These are phyloP conservation scores for Yarrowia galli DNA, from an alignment of 1,139 yeast genomes.

Conservation along the genomic window DNA sequence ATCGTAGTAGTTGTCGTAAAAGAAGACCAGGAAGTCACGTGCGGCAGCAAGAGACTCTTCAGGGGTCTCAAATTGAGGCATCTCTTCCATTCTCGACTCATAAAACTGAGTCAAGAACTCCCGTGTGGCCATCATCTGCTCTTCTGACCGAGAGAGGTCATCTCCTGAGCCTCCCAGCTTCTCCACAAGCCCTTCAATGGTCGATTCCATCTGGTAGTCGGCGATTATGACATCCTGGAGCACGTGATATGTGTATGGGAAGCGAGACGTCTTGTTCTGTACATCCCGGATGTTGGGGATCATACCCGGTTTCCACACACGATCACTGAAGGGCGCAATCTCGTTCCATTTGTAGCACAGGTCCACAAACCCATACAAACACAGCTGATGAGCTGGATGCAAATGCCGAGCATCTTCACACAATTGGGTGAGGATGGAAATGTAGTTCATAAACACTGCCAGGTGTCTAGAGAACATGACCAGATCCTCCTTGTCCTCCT, in stretches of 20 bases:
- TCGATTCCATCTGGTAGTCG: slow-evolving; percentile 32
- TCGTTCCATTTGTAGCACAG: slow-evolving; percentile 26
- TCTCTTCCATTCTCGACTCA: slow-evolving; percentile 23
- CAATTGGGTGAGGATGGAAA: slow-evolving; percentile 13
- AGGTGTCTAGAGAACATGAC: slow-evolving; percentile 2
- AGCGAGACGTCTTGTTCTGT: slow-evolving; percentile 8
- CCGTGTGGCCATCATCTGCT: slow-evolving; percentile 1
- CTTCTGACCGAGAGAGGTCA: slow-evolving; percentile 8
- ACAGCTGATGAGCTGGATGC: slow-evolving; percentile 29
- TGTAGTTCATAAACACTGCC: slow-evolving; percentile 9
- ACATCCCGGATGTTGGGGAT: slow-evolving; percentile 24
- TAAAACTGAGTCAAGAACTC: slow-evolving; percentile 15
- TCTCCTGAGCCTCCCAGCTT: slow-evolving; percentile 17
- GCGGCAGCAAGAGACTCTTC: slow-evolving; percentile 1
- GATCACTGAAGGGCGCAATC: slow-evolving; percentile 13
- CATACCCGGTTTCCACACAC: slow-evolving; percentile 15
- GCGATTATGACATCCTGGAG: slow-evolving; percentile 32
- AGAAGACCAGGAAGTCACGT: slow-evolving; percentile 12
- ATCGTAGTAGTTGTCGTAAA: slow-evolving; percentile 20
- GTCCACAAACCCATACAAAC: slow-evolving; percentile 29
- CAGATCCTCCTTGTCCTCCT: not conserved
- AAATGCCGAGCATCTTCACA: slow-evolving; percentile 19
- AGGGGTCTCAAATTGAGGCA: slow-evolving; percentile 2
- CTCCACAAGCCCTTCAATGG: slow-evolving; percentile 20
- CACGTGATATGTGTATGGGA: slow-evolving; percentile 25